Evolutionary conservation across 192 early-diverging fungal genomes (phyloP).

Genomic region (Podila verticillata): DNA sequence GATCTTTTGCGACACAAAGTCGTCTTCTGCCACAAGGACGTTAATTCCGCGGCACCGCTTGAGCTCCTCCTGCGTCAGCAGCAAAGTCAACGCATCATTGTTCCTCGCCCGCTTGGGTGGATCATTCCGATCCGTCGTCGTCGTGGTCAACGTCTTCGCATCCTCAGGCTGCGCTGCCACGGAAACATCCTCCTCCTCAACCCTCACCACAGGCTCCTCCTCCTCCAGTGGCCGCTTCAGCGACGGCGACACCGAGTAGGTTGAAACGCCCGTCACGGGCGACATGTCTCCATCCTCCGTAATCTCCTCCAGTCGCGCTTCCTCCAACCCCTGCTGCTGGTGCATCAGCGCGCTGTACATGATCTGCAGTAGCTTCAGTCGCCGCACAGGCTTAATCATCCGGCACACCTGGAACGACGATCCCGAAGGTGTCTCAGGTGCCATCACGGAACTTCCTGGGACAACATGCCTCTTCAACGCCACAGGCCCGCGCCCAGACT

Average conservation of each 20-base stretch:
- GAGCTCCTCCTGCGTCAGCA: slow-evolving; percentile 30
- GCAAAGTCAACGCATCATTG: slow-evolving; percentile 35
- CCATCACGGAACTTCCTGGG: not conserved
- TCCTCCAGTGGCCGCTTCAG: not conserved
- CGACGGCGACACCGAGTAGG: not conserved
- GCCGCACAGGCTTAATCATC: slow-evolving; percentile 49
- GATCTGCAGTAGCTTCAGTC: slow-evolving; percentile 45
- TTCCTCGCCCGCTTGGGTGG: slow-evolving; percentile 30
- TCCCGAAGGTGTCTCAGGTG: not conserved
- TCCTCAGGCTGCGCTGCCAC: too few relatives aligned
- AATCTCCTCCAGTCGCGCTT: not conserved
- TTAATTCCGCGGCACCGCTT: slow-evolving; percentile 26
- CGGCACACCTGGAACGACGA: slow-evolving; percentile 33
- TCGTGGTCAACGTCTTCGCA: not conserved
- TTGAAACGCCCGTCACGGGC: not conserved
- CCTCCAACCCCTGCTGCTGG: slow-evolving; percentile 7
- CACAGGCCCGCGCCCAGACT: not conserved
- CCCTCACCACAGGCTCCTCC: not conserved
- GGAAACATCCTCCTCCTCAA: not conserved
- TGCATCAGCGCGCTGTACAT: slow-evolving; percentile 37
- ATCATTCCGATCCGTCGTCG: not conserved
- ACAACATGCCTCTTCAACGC: not conserved
- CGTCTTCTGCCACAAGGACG: slow-evolving; percentile 45
- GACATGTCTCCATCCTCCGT: not conserved
- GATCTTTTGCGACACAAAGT: slow-evolving; percentile 51